A percentile compares a stretch with the other conserved stretches of the same genome.
phyloP scores from a whole-genome alignment of 805 yeast species.

The Nakazawaea laoshanensis region DNA sequence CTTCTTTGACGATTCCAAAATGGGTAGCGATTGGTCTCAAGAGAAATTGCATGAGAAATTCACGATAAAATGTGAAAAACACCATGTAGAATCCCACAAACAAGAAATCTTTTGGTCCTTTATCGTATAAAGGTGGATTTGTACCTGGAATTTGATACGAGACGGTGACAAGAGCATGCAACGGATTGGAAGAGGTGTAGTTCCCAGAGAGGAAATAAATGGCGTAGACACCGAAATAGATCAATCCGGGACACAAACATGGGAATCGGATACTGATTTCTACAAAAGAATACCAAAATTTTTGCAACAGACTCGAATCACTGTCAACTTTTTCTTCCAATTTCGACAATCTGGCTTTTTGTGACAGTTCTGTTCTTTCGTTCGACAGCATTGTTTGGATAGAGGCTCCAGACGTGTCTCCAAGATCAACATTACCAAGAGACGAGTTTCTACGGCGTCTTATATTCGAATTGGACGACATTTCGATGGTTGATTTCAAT shows the following conservation, averaged over 20 bases:
- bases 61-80: slow-evolving; percentile 85
- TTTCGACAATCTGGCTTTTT: slow-evolving; percentile 25
- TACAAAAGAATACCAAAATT: slow-evolving; percentile 47
- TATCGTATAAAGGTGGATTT: slow-evolving; percentile 59
- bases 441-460: slow-evolving; percentile 48
- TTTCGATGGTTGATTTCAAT: too few relatives aligned
- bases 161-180: slow-evolving; percentile 54
- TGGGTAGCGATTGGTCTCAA: slow-evolving; percentile 61
- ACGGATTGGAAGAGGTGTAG: slow-evolving; percentile 47
- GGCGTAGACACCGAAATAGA: slow-evolving; percentile 30
- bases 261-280: slow-evolving; percentile 55
- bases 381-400: slow-evolving; percentile 58
- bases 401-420: slow-evolving; percentile 62
- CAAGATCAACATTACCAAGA: slow-evolving; percentile 66
- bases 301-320: slow-evolving; percentile 46
- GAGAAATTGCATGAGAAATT: slow-evolving; percentile 78
- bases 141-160: slow-evolving; percentile 58
- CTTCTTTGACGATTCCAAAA: slow-evolving; percentile 41
- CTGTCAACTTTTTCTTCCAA: slow-evolving; percentile 23
- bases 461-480: too few relatives aligned
- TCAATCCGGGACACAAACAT: slow-evolving; percentile 62
- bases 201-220: slow-evolving; percentile 50
- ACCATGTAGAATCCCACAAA: slow-evolving; percentile 78
- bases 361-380: slow-evolving; percentile 29
- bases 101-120: slow-evolving; percentile 75